Conservation (phyloP, 192 early-diverging fungal genomes). For the Linnemannia zychae region DNA sequence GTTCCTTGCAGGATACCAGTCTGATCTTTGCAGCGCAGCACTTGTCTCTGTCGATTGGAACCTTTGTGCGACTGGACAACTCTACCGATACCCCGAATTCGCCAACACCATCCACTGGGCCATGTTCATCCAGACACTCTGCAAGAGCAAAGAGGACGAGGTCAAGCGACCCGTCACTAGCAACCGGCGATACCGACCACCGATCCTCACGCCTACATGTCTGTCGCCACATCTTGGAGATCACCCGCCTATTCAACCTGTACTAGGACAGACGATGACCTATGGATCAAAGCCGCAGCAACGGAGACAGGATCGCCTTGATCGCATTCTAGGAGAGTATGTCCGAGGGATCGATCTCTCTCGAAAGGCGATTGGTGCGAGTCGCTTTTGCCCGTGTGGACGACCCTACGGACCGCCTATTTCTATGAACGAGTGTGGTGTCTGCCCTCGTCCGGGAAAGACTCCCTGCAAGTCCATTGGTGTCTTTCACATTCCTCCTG, state of each 20-base stretch:
- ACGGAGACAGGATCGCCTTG: slow-evolving; percentile 13
- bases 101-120: slow-evolving; percentile 63
- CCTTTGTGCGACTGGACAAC: slow-evolving; percentile 51
- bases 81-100: slow-evolving; percentile 57
- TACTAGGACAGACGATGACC: slow-evolving; percentile 7
- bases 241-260: slow-evolving; percentile 24
- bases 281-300: slow-evolving; percentile 16
- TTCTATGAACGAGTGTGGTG: not conserved
- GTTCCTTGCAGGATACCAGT: slow-evolving; percentile 38
- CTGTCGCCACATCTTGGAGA: slow-evolving; percentile 8
- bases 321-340: slow-evolving; percentile 53
- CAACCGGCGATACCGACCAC: slow-evolving; percentile 12
- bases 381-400: not conserved
- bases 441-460: not conserved
- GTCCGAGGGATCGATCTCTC: slow-evolving; percentile 61
- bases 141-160: slow-evolving; percentile 21
- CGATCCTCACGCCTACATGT: slow-evolving; percentile 20
- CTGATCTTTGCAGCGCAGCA: slow-evolving; percentile 40
- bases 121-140: slow-evolving; percentile 58
- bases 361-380: slow-evolving; percentile 16
- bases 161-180: slow-evolving; percentile 30
- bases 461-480: not conserved
- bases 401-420: not conserved
- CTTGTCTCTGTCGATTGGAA: slow-evolving; percentile 61
- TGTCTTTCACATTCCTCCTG: not conserved